Evolutionary conservation across 169 alveolate genomes (phyloP), one percentile per base, ranked within the genome.

Genomic region (Theileria parva): DNA sequence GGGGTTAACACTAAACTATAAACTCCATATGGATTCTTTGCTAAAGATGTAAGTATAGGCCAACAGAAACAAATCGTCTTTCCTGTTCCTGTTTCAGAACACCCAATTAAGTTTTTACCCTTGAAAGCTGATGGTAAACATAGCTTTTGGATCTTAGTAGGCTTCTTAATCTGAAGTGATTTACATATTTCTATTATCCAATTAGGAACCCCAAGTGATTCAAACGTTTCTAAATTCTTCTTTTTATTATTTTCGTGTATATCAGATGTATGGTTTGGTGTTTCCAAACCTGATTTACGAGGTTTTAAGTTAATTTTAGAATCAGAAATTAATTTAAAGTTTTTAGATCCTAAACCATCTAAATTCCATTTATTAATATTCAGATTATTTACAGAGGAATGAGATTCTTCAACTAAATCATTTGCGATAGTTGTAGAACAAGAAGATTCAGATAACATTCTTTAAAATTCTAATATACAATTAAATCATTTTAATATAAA

Each of bases 41-140:
- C 86, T 53, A 98, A 86, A 27, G 93, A 88, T 75, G 97, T 96
- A 23, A 98, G 90, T 17, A 97, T 94, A 0, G 99, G 99, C 80
- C 98, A 89, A 65, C 98, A 95, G 92, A 96, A 98, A 53, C 99
- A 96, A 19, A 98, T 98, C 9, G 99, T 98, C 88, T 98, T 98
- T 17, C 99, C 99, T 30, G 98, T 95, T 3, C 99, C 99, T 0
- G 99, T 98, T 77, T 95, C 94, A n/a, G 99, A 97, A 50, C 96
- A 91, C 5, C 96, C 97, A 19, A 95, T 92, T 12, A 97, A 95
- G 89, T 95, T 94, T 60, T 94, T 75, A 0, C 98, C 97, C 32
- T 87, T 87, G 48, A 97, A 80, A 15, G 95, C 94, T 51, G 92
- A 81, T 25, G 99, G 99, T 21, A 97, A 91, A 39, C 97, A 88